Conservation (phyloP, 2,329 filamentous ascomycete species). For the Talaromyces sp. region DNA sequence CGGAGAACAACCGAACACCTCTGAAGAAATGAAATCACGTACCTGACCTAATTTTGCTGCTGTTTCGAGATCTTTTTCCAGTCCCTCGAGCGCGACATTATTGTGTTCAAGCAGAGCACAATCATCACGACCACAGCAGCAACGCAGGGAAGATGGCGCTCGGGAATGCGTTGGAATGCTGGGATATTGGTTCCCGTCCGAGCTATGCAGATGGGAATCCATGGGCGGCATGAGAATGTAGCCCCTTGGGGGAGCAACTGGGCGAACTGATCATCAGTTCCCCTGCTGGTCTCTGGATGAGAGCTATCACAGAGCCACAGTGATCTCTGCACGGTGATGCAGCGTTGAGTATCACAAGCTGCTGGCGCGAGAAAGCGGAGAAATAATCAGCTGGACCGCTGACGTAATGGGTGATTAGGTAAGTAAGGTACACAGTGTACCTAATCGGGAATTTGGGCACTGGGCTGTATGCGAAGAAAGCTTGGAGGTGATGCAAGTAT, state of each 20-base stretch:
- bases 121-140: slow-evolving; percentile 82
- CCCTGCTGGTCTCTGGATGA: neutral
- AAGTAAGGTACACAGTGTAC: neutral
- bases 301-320: slow-evolving; percentile 9
- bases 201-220: slow-evolving; percentile 32
- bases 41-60: slow-evolving; percentile 92
- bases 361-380: slow-evolving; percentile 13
- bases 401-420: slow-evolving; percentile 3
- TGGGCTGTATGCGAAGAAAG: neutral
- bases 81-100: slow-evolving; percentile 71
- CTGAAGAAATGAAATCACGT: slow-evolving; percentile 49
- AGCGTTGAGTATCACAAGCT: slow-evolving; percentile 9
- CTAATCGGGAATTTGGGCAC: neutral
- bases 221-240: slow-evolving; percentile 32
- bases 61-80: slow-evolving; percentile 85
- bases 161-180: slow-evolving; percentile 38
- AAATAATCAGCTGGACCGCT: slow-evolving; percentile 9
- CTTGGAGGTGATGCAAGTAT: neutral
- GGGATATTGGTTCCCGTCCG: slow-evolving; percentile 19
- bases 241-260: slow-evolving; percentile 30
- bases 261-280: slow-evolving; percentile 23
- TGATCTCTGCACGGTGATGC: neutral
- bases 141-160: slow-evolving; percentile 47
- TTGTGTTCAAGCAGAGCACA: slow-evolving; percentile 84
- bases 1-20: slow-evolving; percentile 1